These are phyloP conservation scores for Rubia yunnanensis DNA, from an alignment of 257 asterid species.

Conservation along the genomic window DNA sequence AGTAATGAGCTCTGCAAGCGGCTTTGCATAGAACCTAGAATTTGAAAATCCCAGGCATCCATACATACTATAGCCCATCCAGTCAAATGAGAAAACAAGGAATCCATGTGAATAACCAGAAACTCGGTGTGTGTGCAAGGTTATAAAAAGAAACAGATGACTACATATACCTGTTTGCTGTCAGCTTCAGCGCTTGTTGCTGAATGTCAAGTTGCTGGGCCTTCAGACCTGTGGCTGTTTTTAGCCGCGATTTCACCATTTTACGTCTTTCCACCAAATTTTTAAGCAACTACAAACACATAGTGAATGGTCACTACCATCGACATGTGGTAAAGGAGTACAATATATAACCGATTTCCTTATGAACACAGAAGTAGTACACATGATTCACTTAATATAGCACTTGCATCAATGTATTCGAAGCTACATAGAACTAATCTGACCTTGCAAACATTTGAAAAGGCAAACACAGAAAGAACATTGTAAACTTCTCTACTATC, in stretches of 20 bases:
- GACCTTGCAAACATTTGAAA: not conserved
- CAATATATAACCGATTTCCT: not conserved
- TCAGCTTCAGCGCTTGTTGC: conserved; percentile 94
- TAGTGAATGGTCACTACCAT: conserved; percentile 4
- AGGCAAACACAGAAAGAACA: not conserved
- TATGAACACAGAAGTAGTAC: not conserved
- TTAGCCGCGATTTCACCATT: conserved; percentile 65
- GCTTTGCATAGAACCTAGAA: conserved; percentile 95
- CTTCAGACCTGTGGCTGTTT: conserved; percentile 79
- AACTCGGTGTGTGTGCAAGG: not conserved
- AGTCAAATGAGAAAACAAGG: conserved; percentile 17
- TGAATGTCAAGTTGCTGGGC: conserved; percentile 89
- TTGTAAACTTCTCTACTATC: not conserved
- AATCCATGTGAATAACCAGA: conserved; percentile 3
- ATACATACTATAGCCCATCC: conserved; percentile 57
- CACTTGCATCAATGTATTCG: not conserved
- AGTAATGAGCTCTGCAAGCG: conserved; percentile 92
- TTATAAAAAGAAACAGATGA: conserved; percentile 4
- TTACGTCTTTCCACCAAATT: conserved; percentile 84
- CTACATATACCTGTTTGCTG: conserved; percentile 85
- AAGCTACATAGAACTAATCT: not conserved
- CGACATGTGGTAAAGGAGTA: not conserved
- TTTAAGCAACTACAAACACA: conserved; percentile 59
- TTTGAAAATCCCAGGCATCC: conserved; percentile 96
- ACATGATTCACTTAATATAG: not conserved